A percentile compares a stretch with the other conserved stretches of the same genome.
phyloP scores from a whole-genome alignment of 176 grass and related monocot genomes.

The Paspalum notatum region DNA sequence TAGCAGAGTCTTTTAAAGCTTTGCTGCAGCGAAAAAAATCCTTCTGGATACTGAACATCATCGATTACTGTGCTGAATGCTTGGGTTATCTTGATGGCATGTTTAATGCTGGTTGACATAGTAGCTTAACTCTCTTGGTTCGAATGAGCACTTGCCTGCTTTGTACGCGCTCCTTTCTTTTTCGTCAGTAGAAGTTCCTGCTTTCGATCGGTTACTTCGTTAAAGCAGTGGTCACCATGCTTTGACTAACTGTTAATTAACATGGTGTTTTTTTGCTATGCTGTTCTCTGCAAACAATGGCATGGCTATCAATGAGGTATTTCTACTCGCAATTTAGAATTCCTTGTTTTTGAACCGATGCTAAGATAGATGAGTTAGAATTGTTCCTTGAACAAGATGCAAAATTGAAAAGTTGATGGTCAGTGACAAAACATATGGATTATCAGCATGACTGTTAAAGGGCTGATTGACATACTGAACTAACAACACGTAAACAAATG shows the following conservation, averaged over 20 bases:
- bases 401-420: background rate
- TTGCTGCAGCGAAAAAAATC: background rate
- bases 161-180: background rate
- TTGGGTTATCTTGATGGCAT: background rate
- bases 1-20: background rate
- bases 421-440: background rate
- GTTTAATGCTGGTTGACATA: background rate
- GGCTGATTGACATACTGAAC: background rate
- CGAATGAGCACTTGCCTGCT: background rate
- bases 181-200: background rate
- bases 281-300: background rate
- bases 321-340: background rate
- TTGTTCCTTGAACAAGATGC: background rate
- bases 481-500: background rate
- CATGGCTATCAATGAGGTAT: background rate
- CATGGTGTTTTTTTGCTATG: background rate
- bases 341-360: background rate
- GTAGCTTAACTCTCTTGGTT: constrained; percentile 2
- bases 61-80: background rate
- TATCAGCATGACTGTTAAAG: background rate
- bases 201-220: background rate
- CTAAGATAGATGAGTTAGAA: background rate
- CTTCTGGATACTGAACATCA: background rate
- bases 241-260: background rate
- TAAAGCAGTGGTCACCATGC: background rate